Evolutionary conservation across 306 rosid genomes (phyloP), one percentile per base, ranked within the genome.

Genomic region (Spatholobus suberectus): DNA sequence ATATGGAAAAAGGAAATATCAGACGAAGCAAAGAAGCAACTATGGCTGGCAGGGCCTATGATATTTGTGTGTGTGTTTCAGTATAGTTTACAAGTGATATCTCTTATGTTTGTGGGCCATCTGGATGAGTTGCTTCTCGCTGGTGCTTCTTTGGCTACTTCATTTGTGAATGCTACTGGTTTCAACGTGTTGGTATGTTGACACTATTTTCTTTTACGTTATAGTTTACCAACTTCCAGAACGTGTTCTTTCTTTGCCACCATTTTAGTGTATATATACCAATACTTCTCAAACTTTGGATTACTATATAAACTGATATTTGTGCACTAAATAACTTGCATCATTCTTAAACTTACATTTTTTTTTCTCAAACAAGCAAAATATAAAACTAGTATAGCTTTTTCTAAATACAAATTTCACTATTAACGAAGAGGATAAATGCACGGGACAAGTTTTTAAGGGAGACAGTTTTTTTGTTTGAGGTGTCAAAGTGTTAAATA

Each of bases 11-110:
- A 78, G 55, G 79, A 76, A n/a, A 37, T 58, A 11, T 61, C 1
- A 0, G 88, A 82, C 3, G 97, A 93, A 84, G 77, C 84, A 44
- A 88, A 89, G 89, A 89, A 85, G 88, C 96, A 93, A 83, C 35
- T 91, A 74, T 91, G 98, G 94, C 80, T 93, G 5, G 97, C 94
- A 54, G 93, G 89, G 32, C 97, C 98, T 7, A 71, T 90, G 78
- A 51, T 90, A 0, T 66, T 81, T 32, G 97, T 89, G 59, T 73
- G 81, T 63, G 14, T 77, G 10, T 77, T 63, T 77, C 84, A 77
- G 29, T 55, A 44, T n/a, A 72, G 84, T 71, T 44, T 86, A 20
- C 84, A 73, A 24, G 3, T 82, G 4, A 78, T 67, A n/a, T 86
- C 86, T 43, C 24, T 86, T 17, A 78, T 86, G 78, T 86, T 86